Evolutionary conservation across 768 basidiomycete species (phyloP).

Genomic region (Collybia sordida): DNA sequence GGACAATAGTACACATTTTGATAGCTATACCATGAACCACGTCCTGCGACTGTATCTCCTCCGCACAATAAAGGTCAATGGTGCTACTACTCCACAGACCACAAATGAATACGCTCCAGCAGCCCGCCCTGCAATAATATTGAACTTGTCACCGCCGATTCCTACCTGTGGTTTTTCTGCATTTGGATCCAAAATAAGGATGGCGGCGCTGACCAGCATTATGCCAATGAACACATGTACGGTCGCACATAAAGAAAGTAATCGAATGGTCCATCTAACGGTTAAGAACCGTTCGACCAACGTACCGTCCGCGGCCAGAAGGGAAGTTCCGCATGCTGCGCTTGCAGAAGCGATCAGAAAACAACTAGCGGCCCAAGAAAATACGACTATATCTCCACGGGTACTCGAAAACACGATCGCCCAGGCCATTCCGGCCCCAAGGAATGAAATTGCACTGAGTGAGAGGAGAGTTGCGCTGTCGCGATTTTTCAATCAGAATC

Average conservation of each 20-base stretch:
- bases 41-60: no score
- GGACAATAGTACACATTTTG: no score
- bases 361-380: background rate
- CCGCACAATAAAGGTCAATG: no score
- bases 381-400: background rate
- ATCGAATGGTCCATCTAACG: background rate
- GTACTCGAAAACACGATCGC: background rate
- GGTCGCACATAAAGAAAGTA: background rate
- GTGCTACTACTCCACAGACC: no score
- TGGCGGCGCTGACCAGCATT: background rate
- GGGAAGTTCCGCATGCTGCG: background rate
- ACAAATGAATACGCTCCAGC: conserved; percentile 1
- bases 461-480: background rate
- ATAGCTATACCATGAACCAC: no score
- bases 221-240: background rate
- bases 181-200: conserved; percentile 1
- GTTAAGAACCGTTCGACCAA: background rate
- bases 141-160: background rate
- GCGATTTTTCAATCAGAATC: background rate
- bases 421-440: background rate
- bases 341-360: background rate
- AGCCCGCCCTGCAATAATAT: background rate
- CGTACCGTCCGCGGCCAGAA: background rate
- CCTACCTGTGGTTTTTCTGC: no score
- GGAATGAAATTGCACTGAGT: background rate